Evolutionary conservation across 495 filamentous ascomycete genomes (phyloP).

Genomic region (Neurospora discreta): DNA sequence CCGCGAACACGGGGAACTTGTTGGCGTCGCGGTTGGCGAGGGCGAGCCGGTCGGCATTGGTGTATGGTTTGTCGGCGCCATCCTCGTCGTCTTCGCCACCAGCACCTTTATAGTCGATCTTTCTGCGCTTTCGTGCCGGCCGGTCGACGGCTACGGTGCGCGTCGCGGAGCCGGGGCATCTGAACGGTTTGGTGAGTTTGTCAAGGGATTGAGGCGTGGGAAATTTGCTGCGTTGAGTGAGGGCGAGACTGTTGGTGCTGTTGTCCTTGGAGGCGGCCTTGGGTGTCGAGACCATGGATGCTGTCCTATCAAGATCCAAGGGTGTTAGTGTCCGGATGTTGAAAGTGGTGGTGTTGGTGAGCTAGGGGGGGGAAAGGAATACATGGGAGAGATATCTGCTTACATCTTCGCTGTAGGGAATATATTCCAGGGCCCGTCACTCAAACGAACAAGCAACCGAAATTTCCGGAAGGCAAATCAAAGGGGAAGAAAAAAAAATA

Average conservation of each 20-base stretch:
- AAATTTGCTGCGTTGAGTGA: slow-evolving; percentile 15
- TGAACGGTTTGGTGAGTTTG: slow-evolving; percentile 76
- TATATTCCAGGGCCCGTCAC: background rate
- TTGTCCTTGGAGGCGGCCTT: slow-evolving; percentile 12
- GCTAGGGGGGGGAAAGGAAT: background rate
- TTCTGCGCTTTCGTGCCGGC: slow-evolving; percentile 75
- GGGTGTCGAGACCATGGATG: slow-evolving; percentile 7
- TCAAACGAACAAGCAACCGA: background rate
- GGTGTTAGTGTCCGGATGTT: background rate
- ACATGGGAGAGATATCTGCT: background rate
- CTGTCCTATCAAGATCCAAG: background rate
- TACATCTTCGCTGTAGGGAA: background rate
- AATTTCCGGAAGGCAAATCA: background rate
- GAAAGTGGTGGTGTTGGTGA: background rate
- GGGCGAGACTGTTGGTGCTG: slow-evolving; percentile 6
- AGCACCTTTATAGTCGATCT: slow-evolving; percentile 79
- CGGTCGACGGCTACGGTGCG: slow-evolving; percentile 63
- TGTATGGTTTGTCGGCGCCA: slow-evolving; percentile 74
- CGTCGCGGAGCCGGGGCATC: slow-evolving; percentile 76
- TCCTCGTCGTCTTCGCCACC: slow-evolving; percentile 60
- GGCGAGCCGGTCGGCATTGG: slow-evolving; percentile 78
- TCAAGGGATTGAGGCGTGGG: slow-evolving; percentile 45
- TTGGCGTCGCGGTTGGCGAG: slow-evolving; percentile 83
- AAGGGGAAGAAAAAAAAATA: background rate
- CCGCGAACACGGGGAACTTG: slow-evolving; percentile 78